Percentiles rank a stretch among this genome's conserved stretches.
These are phyloP conservation scores for Linum trigynum DNA, from an alignment of 345 rosid species.

Conservation along the genomic window DNA sequence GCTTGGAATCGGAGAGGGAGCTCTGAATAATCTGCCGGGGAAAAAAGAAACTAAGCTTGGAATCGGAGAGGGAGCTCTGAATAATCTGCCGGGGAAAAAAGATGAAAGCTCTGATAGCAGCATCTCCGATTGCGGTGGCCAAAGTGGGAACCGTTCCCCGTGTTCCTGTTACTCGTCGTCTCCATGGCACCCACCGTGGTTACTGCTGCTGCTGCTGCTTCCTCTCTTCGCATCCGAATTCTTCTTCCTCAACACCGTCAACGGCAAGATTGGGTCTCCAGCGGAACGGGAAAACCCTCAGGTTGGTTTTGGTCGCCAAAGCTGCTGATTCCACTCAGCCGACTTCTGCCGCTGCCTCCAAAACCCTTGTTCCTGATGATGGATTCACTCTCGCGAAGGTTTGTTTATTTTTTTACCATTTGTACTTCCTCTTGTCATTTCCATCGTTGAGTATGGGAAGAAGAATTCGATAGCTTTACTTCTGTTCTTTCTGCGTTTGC, in stretches of 20 bases:
- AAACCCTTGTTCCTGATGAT: conserved; percentile 49
- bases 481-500: not conserved
- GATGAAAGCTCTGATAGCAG: not conserved
- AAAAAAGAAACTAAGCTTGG: not conserved
- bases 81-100: no score
- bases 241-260: conserved; percentile 9
- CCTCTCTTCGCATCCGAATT: conserved; percentile 24
- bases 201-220: conserved; percentile 17
- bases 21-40: not conserved
- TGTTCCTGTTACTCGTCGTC: not conserved
- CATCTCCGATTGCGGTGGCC: not conserved
- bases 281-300: conserved; percentile 13
- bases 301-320: conserved; percentile 23
- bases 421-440: not conserved
- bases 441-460: not conserved
- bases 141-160: not conserved
- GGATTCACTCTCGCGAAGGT: conserved; percentile 84
- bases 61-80: not conserved
- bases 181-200: not conserved
- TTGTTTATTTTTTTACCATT: not conserved
- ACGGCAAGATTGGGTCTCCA: conserved; percentile 10
- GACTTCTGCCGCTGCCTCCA: conserved; percentile 30
- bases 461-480: not conserved
- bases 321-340: conserved; percentile 74
- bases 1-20: not conserved